Percentiles rank a stretch among this genome's conserved stretches.
phyloP scores from a whole-genome alignment of 2,329 filamentous ascomycete species.

The Colletotrichum paranaense region DNA sequence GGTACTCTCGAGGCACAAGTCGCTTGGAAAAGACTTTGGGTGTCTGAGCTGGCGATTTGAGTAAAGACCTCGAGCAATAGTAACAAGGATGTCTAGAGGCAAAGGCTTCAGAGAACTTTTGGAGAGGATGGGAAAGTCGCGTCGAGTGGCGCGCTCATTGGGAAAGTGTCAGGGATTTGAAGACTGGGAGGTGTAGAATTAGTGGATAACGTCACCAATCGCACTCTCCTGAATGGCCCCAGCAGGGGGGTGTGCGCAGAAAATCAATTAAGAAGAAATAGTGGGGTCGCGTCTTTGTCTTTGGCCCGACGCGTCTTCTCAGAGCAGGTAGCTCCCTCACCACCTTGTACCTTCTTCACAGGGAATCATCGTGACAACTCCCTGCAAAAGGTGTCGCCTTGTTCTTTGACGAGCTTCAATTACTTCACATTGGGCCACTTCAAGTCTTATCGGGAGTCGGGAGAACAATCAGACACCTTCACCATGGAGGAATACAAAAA shows the following conservation, averaged over 20 bases:
- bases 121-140: constrained; percentile 12
- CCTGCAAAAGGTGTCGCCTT: background rate
- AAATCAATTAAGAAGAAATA: constrained; percentile 30
- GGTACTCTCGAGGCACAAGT: background rate
- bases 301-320: constrained; percentile 19
- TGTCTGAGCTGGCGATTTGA: background rate
- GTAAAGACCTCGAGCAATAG: background rate
- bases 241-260: background rate
- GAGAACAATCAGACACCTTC: background rate
- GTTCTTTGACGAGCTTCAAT: background rate
- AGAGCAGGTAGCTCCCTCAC: background rate
- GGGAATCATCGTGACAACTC: background rate
- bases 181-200: background rate
- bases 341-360: background rate
- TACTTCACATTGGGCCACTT: background rate
- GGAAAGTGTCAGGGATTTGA: background rate
- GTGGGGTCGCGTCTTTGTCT: constrained; percentile 17
- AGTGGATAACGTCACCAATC: constrained; percentile 26
- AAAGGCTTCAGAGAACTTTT: background rate
- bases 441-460: background rate
- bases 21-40: background rate
- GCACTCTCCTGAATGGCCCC: background rate
- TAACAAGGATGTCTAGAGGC: background rate
- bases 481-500: constrained; percentile 73
- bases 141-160: constrained; percentile 28